Evolutionary conservation across 805 yeast species (phyloP).

Genomic region (Helenozyma rhizophorensis): DNA sequence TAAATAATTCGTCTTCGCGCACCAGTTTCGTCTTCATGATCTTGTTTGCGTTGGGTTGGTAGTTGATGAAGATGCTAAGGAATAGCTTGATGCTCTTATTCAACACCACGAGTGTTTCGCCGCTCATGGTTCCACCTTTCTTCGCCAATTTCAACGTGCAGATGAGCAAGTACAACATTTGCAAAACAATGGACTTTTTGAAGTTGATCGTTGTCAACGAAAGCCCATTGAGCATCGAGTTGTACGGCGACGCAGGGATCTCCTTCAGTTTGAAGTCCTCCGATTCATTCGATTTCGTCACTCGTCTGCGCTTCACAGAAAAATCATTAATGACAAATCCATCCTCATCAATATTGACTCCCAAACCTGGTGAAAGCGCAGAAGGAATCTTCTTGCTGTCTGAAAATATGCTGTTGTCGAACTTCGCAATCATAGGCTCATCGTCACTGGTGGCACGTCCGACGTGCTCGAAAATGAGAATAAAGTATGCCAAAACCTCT

Average conservation of each 20-base stretch:
- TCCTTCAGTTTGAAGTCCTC: slow-evolving; percentile 9
- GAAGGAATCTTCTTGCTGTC: slow-evolving; percentile 1
- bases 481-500: slow-evolving; percentile 35
- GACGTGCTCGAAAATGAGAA: slow-evolving; percentile 34
- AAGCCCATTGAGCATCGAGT: slow-evolving; percentile 38
- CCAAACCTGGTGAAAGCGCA: slow-evolving; percentile 11
- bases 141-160: slow-evolving; percentile 36
- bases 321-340: slow-evolving; percentile 44
- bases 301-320: slow-evolving; percentile 32
- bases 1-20: slow-evolving; percentile 35
- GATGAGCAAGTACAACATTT: slow-evolving; percentile 39
- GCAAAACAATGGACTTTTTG: slow-evolving; percentile 38
- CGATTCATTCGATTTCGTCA: slow-evolving; percentile 1
- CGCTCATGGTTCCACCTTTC: slow-evolving; percentile 18
- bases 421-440: background rate
- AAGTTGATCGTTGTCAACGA: slow-evolving; percentile 41
- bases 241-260: slow-evolving; percentile 37
- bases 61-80: slow-evolving; percentile 35
- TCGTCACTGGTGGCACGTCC: slow-evolving; percentile 13
- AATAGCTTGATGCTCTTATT: slow-evolving; percentile 27
- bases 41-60: slow-evolving; percentile 22
- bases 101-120: slow-evolving; percentile 12
- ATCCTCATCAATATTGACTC: slow-evolving; percentile 40
- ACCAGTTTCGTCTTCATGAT: slow-evolving; percentile 17
- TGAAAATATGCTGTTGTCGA: slow-evolving; percentile 3